phyloP scores from a whole-genome alignment of 257 asterid genomes.

The Solanum microdontum region DNA sequence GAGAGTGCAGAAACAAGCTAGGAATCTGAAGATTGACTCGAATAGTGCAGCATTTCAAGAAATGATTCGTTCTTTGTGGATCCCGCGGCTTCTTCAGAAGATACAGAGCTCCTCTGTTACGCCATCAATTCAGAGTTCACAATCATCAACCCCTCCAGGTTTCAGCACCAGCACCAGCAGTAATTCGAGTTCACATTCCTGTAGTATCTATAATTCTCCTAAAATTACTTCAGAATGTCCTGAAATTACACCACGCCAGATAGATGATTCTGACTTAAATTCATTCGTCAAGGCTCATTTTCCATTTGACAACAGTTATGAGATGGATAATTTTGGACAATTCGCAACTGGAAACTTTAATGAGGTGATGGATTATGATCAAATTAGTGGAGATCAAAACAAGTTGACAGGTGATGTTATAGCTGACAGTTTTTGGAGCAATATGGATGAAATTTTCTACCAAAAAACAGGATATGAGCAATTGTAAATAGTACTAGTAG shows the following conservation, averaged over 20 bases:
- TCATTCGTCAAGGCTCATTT: not conserved
- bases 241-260: not conserved
- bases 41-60: conserved; percentile 20
- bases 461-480: not conserved
- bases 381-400: not conserved
- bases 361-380: not conserved
- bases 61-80: conserved; percentile 20
- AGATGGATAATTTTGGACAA: not conserved
- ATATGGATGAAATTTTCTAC: conserved; percentile 13
- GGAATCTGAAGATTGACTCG: conserved; percentile 22
- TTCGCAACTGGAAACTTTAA: not conserved
- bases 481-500: not conserved
- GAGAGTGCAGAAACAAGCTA: conserved; percentile 26
- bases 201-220: not conserved
- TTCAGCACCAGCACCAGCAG: not conserved
- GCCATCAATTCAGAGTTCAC: not conserved
- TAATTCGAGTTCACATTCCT: not conserved
- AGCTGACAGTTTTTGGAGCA: conserved; percentile 6
- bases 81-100: conserved; percentile 24
- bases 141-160: not conserved
- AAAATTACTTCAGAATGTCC: not conserved
- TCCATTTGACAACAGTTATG: conserved; percentile 6
- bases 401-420: conserved; percentile 9
- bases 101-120: not conserved
- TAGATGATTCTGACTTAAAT: not conserved